Percentiles rank a stretch among this genome's conserved stretches.
phyloP scores from a whole-genome alignment of 2,329 filamentous ascomycete species.

The Trichoderma hamatum region DNA sequence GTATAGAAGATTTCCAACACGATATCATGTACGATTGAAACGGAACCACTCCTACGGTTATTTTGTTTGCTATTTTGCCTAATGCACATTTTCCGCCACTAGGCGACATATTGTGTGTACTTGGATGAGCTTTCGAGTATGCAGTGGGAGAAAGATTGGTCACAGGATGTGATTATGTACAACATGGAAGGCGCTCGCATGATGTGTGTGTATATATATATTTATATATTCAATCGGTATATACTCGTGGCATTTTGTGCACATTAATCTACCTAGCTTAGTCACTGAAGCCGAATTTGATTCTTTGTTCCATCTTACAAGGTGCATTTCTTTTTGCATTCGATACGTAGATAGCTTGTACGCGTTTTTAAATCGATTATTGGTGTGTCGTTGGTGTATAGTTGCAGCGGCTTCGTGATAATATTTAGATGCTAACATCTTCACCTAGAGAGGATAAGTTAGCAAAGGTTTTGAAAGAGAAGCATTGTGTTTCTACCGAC shows the following conservation, averaged over 20 bases:
- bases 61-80: background rate
- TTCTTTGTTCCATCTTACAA: background rate
- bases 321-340: background rate
- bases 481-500: background rate
- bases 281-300: background rate
- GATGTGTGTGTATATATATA: constrained; percentile 8
- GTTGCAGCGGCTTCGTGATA: background rate
- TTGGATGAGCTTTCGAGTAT: background rate
- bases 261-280: background rate
- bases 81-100: background rate
- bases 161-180: constrained; percentile 15
- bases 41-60: constrained; percentile 20
- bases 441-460: background rate
- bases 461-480: background rate
- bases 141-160: background rate
- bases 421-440: background rate
- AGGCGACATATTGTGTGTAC: background rate
- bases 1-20: constrained; percentile 10
- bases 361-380: too few relatives aligned
- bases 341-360: too few relatives aligned
- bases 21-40: constrained; percentile 16
- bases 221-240: background rate
- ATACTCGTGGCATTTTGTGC: background rate
- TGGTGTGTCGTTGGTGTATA: background rate
- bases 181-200: background rate